Percentiles rank a stretch among this genome's conserved stretches.
Conservation (phyloP, 306 rosid species). For the Malus orientalis region DNA sequence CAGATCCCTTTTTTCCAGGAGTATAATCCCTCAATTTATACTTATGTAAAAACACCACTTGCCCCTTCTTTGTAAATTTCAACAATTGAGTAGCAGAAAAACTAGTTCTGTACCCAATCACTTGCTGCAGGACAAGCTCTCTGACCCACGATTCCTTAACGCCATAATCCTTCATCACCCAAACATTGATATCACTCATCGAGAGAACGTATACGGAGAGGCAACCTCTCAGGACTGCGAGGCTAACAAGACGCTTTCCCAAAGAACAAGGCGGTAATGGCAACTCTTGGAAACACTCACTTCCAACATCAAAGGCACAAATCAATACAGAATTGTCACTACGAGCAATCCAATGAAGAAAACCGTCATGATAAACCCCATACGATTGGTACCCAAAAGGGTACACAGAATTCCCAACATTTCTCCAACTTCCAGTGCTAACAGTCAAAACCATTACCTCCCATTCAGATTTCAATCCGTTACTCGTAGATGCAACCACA, state of each 20-base stretch:
- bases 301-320: neutral
- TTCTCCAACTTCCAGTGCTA: neutral
- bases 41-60: neutral
- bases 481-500: neutral
- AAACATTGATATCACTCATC: neutral
- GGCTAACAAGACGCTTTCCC: neutral
- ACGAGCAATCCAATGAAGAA: neutral
- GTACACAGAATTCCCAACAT: neutral
- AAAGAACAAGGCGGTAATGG: neutral
- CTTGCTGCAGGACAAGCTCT: neutral
- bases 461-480: neutral
- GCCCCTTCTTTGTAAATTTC: neutral
- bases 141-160: neutral
- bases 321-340: neutral
- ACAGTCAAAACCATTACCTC: neutral
- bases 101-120: neutral
- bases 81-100: neutral
- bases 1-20: neutral
- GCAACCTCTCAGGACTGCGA: neutral
- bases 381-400: neutral
- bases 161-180: conserved; percentile 6
- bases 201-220: neutral
- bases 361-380: neutral
- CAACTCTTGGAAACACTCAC: neutral
- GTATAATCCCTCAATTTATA: neutral